Evolutionary conservation across 1,284 basidiomycete genomes (phyloP).

Genomic region (Spongiforma sp.): DNA sequence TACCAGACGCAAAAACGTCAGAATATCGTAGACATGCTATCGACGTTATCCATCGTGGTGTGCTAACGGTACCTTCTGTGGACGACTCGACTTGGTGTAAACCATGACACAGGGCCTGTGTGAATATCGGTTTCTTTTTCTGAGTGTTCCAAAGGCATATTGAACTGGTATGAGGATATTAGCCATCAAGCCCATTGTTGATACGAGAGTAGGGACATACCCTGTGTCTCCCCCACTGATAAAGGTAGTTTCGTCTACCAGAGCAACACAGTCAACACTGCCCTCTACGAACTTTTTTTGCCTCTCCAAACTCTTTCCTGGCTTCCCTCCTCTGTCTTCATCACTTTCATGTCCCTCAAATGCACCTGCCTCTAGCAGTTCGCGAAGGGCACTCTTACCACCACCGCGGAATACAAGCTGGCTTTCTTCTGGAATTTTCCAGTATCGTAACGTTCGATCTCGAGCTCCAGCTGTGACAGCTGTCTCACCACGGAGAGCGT

Average conservation of each 20-base stretch:
- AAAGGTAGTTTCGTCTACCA: conserved; percentile 95
- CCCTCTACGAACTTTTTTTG: conserved; percentile 81
- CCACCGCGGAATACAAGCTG: conserved; percentile 97
- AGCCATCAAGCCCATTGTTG: conserved; percentile 2
- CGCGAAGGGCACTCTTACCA: conserved; percentile 77
- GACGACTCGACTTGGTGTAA: conserved; percentile 72
- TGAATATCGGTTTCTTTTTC: conserved; percentile 97
- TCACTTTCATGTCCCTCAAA: conserved; percentile 53
- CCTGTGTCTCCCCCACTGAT: conserved; percentile 96
- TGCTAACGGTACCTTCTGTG: conserved; percentile 74
- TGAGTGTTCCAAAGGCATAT: conserved; percentile 92
- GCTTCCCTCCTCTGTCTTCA: conserved; percentile 46
- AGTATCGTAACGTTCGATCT: conserved; percentile 92
- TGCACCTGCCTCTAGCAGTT: conserved; percentile 82
- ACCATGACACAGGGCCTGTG: conserved; percentile 86
- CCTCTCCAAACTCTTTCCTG: conserved; percentile 43
- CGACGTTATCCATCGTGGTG: conserved; percentile 92
- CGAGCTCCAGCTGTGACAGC: conserved; percentile 89
- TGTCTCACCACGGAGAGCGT: conserved; percentile 83
- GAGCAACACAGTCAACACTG: conserved; percentile 89
- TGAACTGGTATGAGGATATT: conserved; percentile 54
- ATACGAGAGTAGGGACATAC: conserved; percentile 50
- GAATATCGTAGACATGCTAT: conserved; percentile 86
- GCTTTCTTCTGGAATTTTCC: conserved; percentile 97
- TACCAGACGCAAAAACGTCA: conserved; percentile 91